A percentile compares a stretch with the other conserved stretches of the same genome.
phyloP scores from a whole-genome alignment of 768 basidiomycete species.

The Mycena albidolilacea region DNA sequence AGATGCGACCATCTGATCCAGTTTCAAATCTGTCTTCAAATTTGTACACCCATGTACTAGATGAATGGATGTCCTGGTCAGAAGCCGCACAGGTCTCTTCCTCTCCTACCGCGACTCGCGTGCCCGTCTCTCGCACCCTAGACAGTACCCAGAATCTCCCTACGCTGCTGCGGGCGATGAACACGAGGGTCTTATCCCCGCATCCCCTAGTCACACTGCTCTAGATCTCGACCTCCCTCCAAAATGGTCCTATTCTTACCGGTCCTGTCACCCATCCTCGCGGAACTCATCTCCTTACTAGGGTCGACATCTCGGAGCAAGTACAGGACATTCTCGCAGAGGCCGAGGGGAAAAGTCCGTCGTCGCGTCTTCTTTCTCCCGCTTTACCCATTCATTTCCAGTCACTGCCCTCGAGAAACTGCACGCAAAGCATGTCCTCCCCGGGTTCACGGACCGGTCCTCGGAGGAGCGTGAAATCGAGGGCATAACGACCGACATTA shows the following conservation, averaged over 20 bases:
- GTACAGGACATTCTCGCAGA: conserved; percentile 84
- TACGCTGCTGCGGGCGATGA: conserved; percentile 65
- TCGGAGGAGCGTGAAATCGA: conserved; percentile 97
- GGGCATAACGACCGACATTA: conserved; percentile 87
- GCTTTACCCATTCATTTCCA: conserved; percentile 52
- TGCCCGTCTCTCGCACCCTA: conserved; percentile 53
- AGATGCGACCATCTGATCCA: neutral
- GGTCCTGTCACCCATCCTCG: conserved; percentile 41
- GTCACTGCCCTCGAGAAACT: conserved; percentile 94
- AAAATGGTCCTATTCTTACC: conserved; percentile 73
- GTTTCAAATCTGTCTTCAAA: neutral
- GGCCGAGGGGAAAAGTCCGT: conserved; percentile 84
- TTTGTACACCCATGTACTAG: neutral
- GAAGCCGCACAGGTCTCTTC: conserved; percentile 93
- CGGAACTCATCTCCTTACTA: conserved; percentile 51
- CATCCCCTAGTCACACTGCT: conserved; percentile 58
- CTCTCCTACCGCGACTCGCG: conserved; percentile 92
- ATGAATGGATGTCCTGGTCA: conserved; percentile 51
- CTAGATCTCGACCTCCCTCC: conserved; percentile 83
- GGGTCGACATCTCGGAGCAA: conserved; percentile 95
- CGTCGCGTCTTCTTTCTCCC: conserved; percentile 32
- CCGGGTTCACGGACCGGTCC: conserved; percentile 95
- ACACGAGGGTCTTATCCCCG: conserved; percentile 74
- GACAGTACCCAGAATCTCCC: conserved; percentile 63
- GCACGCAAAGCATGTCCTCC: conserved; percentile 95